Evolutionary conservation across 73 alveolate species (phyloP), one percentile per base, ranked within the genome.

Genomic region (Breviolum minutum): DNA sequence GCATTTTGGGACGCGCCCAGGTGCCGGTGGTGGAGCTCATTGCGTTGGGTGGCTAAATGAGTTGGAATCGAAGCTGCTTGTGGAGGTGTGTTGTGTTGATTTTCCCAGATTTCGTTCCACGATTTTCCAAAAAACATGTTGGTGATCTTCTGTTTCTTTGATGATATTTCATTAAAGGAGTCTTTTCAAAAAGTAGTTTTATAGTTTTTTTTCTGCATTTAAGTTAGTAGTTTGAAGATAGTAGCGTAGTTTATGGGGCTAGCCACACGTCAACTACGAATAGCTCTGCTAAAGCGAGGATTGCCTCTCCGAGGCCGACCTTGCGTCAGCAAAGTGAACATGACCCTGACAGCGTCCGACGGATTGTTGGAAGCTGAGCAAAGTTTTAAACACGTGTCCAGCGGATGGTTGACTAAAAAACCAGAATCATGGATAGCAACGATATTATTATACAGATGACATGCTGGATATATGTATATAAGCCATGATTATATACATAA

Each of bases 11-110:
- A 32, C 11, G 12, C 24, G 32, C 63, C 86, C 69, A 81, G 90
- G 90, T 81, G 29, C 90, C 90, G 0, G 90, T 81, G 68, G 90
- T 69, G 22, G 90, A 81, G 60, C 90, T 81, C 69, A 48, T 32
- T 81, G 90, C 40, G 90, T 40, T 22, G 24, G 90, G 70, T 32
- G 90, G 90, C 90, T 81, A 12, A 54, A 19, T 17, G n/a, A 68
- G 24, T 68, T 6, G n/a, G 4, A 2, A 1, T 68, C 77, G 24
- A 14, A 68, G 77, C 77, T 22, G 74, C 74, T 17, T 66, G 74
- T 17, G 74, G 74, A 11, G 11, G 74, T 66, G 74, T 17, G 74
- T 17, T 17, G 74, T 17, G 74, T 66, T 11, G 74, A 13, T 11
- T 11, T 11, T 11, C 24, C 74, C 74, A 11, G 11, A 66, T 66